Evolutionary conservation across 2,329 filamentous ascomycete genomes (phyloP).

Genomic region (Pyricularia sp.): DNA sequence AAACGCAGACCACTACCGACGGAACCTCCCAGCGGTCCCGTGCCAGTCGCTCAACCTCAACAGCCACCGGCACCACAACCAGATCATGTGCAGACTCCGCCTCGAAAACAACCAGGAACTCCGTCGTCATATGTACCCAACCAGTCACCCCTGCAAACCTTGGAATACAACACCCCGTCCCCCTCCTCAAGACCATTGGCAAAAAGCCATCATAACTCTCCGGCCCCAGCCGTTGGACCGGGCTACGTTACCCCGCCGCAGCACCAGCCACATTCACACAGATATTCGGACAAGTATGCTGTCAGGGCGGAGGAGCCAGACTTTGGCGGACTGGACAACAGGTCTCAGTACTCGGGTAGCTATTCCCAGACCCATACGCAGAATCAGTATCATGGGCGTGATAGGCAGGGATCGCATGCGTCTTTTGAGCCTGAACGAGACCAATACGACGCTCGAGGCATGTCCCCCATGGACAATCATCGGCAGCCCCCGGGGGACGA

Average conservation of each 20-base stretch:
- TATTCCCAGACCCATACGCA: conserved; percentile 1
- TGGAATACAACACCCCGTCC: conserved; percentile 38
- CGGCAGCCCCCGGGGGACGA: conserved; percentile 21
- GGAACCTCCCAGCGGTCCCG: conserved; percentile 57
- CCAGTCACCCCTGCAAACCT: conserved; percentile 42
- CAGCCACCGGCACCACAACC: conserved; percentile 9
- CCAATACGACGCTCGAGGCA: not conserved
- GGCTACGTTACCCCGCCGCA: conserved; percentile 11
- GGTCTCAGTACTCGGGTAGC: not conserved
- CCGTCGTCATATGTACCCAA: conserved; percentile 32
- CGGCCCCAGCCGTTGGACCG: conserved; percentile 13
- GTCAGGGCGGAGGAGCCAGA: conserved; percentile 26
- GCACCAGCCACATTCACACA: conserved; percentile 10
- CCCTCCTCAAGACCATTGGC: conserved; percentile 21
- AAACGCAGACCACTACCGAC: conserved; percentile 79
- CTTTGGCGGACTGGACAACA: conserved; percentile 17
- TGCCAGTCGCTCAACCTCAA: conserved; percentile 21
- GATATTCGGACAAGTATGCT: conserved; percentile 19
- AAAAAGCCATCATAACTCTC: conserved; percentile 27
- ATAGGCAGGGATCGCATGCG: conserved; percentile 27
- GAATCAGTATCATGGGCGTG: conserved; percentile 8
- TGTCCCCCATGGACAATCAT: not conserved
- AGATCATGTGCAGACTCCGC: conserved; percentile 32
- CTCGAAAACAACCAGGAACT: conserved; percentile 33
- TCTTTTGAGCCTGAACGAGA: conserved; percentile 20